These are phyloP conservation scores for Saksenaea vasiformis DNA, from an alignment of 371 early-diverging fungal species.

Conservation along the genomic window DNA sequence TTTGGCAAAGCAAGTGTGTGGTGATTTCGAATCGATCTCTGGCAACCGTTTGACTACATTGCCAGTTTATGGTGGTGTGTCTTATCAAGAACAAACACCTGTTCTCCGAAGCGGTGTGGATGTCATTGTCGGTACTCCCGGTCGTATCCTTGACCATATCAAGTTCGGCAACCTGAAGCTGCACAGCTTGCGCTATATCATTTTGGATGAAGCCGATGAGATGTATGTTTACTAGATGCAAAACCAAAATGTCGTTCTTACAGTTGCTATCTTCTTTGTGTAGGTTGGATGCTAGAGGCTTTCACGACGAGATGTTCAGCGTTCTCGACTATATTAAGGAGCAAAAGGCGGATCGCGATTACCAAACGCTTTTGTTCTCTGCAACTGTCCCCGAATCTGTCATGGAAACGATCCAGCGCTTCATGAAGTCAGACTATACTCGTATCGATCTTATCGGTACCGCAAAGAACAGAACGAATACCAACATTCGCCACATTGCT, in stretches of 20 bases:
- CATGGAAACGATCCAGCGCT: constrained; percentile 76
- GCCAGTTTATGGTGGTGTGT: constrained; percentile 84
- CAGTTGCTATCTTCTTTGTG: background rate
- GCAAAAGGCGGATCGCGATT: constrained; percentile 71
- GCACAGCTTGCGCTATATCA: constrained; percentile 70
- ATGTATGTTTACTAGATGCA: constrained; percentile 53
- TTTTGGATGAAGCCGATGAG: constrained; percentile 97
- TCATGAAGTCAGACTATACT: constrained; percentile 82
- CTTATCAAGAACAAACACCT: constrained; percentile 77
- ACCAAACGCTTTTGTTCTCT: constrained; percentile 87
- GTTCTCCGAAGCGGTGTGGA: constrained; percentile 90
- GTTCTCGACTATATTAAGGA: constrained; percentile 74
- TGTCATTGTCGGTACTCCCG: constrained; percentile 97
- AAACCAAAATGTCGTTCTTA: background rate
- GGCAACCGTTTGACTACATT: constrained; percentile 62
- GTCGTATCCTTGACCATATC: constrained; percentile 94
- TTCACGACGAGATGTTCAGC: constrained; percentile 91
- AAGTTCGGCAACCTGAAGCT: constrained; percentile 84
- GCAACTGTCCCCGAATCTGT: constrained; percentile 91
- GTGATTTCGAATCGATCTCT: constrained; percentile 70
- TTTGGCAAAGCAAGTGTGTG: constrained; percentile 89
- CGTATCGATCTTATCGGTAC: constrained; percentile 81
- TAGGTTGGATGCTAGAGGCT: constrained; percentile 89
- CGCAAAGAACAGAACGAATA: constrained; percentile 76
- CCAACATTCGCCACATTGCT: constrained; percentile 77